phyloP scores from a whole-genome alignment of 768 basidiomycete species.

The Trametes cubensis region DNA sequence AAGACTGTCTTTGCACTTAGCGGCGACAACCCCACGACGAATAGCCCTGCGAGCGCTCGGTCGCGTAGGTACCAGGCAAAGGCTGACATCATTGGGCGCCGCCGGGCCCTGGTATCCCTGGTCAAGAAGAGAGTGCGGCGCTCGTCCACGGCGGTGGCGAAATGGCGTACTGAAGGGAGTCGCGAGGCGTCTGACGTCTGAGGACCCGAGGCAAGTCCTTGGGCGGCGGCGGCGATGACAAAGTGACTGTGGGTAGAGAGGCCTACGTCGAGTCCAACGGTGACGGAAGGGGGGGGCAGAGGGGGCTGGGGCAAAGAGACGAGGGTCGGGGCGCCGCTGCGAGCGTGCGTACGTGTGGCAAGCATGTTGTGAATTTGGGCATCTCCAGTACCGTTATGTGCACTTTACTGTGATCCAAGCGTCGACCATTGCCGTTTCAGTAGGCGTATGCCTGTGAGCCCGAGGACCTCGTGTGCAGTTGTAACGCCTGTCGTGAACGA shows the following conservation, averaged over 20 bases:
- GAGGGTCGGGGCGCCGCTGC: neutral
- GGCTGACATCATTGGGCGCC: neutral
- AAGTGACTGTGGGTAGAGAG: too few species aligned
- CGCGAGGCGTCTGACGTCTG: too few species aligned
- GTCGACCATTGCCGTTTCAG: neutral
- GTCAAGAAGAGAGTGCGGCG: too few species aligned
- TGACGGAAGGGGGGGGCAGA: too few species aligned
- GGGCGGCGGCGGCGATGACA: too few species aligned
- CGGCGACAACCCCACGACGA: neutral
- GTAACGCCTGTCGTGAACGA: neutral
- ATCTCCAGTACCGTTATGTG: neutral
- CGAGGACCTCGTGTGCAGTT: neutral
- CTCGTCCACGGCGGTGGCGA: too few species aligned
- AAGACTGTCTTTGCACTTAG: too few species aligned
- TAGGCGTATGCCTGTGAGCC: neutral
- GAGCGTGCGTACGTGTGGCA: neutral
- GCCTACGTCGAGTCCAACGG: too few species aligned
- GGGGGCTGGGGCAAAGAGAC: neutral
- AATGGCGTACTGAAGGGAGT: too few species aligned
- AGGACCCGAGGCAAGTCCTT: too few species aligned
- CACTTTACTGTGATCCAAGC: neutral
- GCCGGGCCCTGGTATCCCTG: too few species aligned
- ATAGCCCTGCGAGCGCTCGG: neutral
- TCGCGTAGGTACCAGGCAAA: neutral
- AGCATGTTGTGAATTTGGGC: neutral